These are phyloP conservation scores for Talaromyces piceae DNA, from an alignment of 2,329 filamentous ascomycete genomes.

Conservation along the genomic window DNA sequence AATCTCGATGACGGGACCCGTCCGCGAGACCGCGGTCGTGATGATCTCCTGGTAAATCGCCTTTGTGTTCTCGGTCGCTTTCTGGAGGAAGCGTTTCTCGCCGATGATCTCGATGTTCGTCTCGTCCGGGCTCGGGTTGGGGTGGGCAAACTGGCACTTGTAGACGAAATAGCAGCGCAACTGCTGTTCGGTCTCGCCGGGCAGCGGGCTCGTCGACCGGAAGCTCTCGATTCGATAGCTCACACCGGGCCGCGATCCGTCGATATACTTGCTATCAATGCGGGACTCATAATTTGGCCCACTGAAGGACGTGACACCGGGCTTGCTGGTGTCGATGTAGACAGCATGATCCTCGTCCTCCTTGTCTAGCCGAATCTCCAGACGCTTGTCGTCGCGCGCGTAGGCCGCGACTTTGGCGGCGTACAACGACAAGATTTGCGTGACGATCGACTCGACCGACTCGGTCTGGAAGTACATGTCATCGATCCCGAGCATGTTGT, in stretches of 20 bases:
- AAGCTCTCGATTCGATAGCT: slow-evolving; percentile 96
- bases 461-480: slow-evolving; percentile 98
- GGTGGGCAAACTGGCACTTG: slow-evolving; percentile 81
- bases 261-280: slow-evolving; percentile 91
- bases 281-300: slow-evolving; percentile 91
- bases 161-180: slow-evolving; percentile 98
- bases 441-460: slow-evolving; percentile 75
- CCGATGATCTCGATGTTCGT: slow-evolving; percentile 86
- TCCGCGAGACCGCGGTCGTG: slow-evolving; percentile 70
- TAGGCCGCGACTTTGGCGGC: slow-evolving; percentile 94
- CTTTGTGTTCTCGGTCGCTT: slow-evolving; percentile 93
- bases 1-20: slow-evolving; percentile 93
- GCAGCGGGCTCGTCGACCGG: slow-evolving; percentile 76
- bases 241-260: slow-evolving; percentile 62
- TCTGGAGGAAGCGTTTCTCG: slow-evolving; percentile 88
- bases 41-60: slow-evolving; percentile 94
- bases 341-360: slow-evolving; percentile 91
- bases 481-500: slow-evolving; percentile 93
- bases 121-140: slow-evolving; percentile 66
- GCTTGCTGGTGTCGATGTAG: slow-evolving; percentile 95
- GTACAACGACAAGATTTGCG: slow-evolving; percentile 91
- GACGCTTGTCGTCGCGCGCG: slow-evolving; percentile 82
- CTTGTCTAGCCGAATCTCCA: slow-evolving; percentile 94
- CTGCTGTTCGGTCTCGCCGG: slow-evolving; percentile 66
- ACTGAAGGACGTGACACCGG: slow-evolving; percentile 65